A percentile compares a stretch with the other conserved stretches of the same genome.
Evolutionary conservation across 2,329 filamentous ascomycete genomes (phyloP).

Genomic region (Purpureocillium takamizusanense): DNA sequence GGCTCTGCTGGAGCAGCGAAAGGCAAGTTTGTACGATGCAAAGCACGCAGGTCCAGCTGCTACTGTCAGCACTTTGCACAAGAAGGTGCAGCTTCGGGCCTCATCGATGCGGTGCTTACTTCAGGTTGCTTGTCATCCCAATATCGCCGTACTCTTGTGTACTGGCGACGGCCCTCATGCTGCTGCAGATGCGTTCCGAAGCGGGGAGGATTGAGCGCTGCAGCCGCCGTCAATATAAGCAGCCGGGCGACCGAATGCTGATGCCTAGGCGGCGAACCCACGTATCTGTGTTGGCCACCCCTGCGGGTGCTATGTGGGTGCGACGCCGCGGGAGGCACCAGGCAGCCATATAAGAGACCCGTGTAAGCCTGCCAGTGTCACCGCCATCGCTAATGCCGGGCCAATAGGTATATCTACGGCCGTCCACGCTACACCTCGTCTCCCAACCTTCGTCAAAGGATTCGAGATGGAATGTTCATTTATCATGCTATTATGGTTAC

Average conservation of each 20-base stretch:
- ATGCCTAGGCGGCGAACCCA: constrained; percentile 5
- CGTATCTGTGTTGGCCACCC: neutral
- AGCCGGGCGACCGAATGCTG: constrained; percentile 5
- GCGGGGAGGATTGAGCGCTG: neutral
- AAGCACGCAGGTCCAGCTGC: constrained; percentile 1
- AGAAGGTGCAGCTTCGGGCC: no score
- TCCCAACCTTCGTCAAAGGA: no score
- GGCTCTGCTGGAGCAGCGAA: neutral
- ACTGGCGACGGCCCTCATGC: no score
- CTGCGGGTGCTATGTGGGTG: neutral
- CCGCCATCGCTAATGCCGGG: neutral
- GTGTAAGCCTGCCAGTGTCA: neutral
- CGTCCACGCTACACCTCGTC: no score
- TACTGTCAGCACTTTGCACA: no score
- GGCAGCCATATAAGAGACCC: constrained; percentile 6
- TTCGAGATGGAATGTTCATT: no score
- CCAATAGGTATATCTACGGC: no score
- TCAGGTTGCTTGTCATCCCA: neutral
- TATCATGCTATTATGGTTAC: no score
- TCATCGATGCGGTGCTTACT: neutral
- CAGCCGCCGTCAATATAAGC: constrained; percentile 1
- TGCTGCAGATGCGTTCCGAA: neutral
- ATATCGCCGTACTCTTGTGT: neutral
- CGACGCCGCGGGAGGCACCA: constrained; percentile 4
- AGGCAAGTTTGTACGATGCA: constrained; percentile 1